These are phyloP conservation scores for Lepiota venenata DNA, from an alignment of 768 basidiomycete species.

Conservation along the genomic window DNA sequence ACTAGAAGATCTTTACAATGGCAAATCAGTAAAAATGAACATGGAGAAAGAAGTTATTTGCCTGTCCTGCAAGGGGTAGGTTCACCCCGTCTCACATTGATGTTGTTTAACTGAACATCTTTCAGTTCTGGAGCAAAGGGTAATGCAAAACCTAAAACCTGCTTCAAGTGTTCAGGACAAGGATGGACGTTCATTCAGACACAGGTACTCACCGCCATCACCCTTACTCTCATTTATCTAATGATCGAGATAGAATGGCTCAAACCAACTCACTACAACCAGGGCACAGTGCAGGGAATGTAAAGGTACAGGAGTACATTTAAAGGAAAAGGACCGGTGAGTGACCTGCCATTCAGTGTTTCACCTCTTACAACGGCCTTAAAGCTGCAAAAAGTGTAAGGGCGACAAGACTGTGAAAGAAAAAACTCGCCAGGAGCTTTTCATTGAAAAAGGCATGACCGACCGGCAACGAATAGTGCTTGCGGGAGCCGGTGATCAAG, in stretches of 20 bases:
- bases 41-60: slow-evolving; percentile 87
- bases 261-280: slow-evolving; percentile 33
- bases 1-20: slow-evolving; percentile 90
- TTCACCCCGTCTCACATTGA: slow-evolving; percentile 5
- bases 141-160: slow-evolving; percentile 81
- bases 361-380: slow-evolving; percentile 4
- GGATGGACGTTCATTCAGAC: slow-evolving; percentile 66
- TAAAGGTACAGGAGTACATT: slow-evolving; percentile 60
- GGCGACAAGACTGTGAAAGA: slow-evolving; percentile 81
- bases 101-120: slow-evolving; percentile 12
- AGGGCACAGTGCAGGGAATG: slow-evolving; percentile 67
- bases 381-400: slow-evolving; percentile 94
- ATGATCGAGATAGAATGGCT: not conserved
- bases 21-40: slow-evolving; percentile 84
- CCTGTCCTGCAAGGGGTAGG: slow-evolving; percentile 74
- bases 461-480: slow-evolving; percentile 84
- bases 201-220: slow-evolving; percentile 34
- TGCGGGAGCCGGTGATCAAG: slow-evolving; percentile 89
- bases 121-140: slow-evolving; percentile 77
- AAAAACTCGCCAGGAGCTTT: slow-evolving; percentile 86
- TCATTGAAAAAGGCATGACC: slow-evolving; percentile 83
- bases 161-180: slow-evolving; percentile 79
- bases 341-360: slow-evolving; percentile 17
- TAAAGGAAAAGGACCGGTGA: slow-evolving; percentile 84
- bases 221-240: not conserved